Evolutionary conservation across 2,329 filamentous ascomycete genomes (phyloP).

Genomic region (Botrytis medusae): DNA sequence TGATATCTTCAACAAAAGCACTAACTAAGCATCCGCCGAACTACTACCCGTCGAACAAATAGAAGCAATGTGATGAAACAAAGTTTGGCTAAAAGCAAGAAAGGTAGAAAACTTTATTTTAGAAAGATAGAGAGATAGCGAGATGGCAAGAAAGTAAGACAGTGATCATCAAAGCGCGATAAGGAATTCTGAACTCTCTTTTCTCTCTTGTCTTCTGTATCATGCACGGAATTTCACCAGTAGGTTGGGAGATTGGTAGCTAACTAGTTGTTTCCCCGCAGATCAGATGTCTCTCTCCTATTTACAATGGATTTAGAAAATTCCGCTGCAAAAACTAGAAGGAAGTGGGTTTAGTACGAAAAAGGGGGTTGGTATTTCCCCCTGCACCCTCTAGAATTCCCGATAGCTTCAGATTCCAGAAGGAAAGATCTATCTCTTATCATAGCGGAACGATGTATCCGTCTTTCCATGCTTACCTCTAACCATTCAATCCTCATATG

Average conservation of each 20-base stretch:
- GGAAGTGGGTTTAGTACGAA: not conserved
- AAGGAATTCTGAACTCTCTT: not conserved
- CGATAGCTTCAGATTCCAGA: not conserved
- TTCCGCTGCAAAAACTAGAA: not conserved
- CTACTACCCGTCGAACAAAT: not conserved
- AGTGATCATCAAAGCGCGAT: not conserved
- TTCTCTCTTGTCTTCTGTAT: not conserved
- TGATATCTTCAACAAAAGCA: not conserved
- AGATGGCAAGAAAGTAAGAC: not conserved
- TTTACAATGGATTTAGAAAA: not conserved
- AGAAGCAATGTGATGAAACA: not conserved
- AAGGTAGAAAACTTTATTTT: not conserved
- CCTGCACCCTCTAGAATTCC: not conserved
- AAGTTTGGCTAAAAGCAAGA: not conserved
- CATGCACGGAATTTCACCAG: not conserved
- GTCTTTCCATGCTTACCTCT: not conserved
- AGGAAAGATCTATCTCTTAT: not conserved
- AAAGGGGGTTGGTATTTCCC: not conserved
- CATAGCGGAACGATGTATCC: not conserved
- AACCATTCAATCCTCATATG: not conserved
- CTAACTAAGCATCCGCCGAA: not conserved
- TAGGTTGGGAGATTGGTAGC: too few relatives aligned
- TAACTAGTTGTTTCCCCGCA: not conserved
- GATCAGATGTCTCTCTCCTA: not conserved
- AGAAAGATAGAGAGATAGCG: not conserved